Evolutionary conservation across 23 red algal genomes (phyloP), one percentile per base, ranked within the genome.

Genomic region (Gracilaria domingensis): DNA sequence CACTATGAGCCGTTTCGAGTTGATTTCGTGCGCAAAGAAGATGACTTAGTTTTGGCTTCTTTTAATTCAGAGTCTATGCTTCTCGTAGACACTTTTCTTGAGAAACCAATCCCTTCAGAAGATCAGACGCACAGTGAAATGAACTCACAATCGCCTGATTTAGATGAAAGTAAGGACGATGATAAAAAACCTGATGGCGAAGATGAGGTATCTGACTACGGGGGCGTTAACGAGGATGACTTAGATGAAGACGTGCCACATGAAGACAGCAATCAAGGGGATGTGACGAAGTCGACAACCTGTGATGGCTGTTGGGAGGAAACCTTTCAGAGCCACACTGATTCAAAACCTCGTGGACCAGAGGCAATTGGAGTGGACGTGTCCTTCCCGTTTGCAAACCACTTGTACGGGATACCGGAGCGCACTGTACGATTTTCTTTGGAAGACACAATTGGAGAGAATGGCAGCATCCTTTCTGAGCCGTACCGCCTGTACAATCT

Each of bases 401-500:
- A 87, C 61, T 34, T 95, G 17, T 92, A 93, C 42, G 97, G 97
- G 60, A 64, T 98, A 26, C 93, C 97, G 5, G 93, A 96, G 83
- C 91, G 93, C 18, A 91, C 97, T 49, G 84, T 90, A 8, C 28
- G 79, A 2, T 80, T 98, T 80, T 80, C 84, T 24, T 45, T 98
- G 58, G 67, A 54, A n/a, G 61, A 91, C 67, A 98, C 94, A 25
- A 69, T 89, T 54, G 85, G 51, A 18, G 57, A 47, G 21, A 45
- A 87, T 74, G 82, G 66, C 18, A 55, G 62, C 45, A 50, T 62
- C 12, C 39, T 93, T 39, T 80, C 87, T 39, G 90, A 93, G 69
- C 97, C 97, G n/a, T 45, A 88, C 62, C 83, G 97, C 12, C 84
- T 98, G 54, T 98, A 98, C 79, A 98, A 98, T 71, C 59, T 98